Base-by-base conservation (phyloP, 371 early-diverging fungal genomes). In the Apophysomyces variabilis region DNA sequence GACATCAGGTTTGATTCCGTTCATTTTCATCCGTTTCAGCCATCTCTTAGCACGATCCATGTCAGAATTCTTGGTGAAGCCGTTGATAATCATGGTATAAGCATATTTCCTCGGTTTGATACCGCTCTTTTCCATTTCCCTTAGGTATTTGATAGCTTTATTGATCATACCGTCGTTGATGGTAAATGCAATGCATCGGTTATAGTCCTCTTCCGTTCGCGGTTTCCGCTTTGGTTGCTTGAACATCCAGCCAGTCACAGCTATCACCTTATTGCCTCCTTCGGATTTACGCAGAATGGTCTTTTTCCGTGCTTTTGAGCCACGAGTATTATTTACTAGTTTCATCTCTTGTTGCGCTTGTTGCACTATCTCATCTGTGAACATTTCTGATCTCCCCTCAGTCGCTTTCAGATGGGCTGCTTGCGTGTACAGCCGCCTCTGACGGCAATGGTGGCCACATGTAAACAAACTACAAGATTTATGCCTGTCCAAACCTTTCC, bases 41-140 rank as follows among this genome's bases (percentile, higher is more conserved):
- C 78, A 80, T 58, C 73, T 72, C 8, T 38, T 60, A 11, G 84
- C 81, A 13, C 71, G 64, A 0, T 44, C 38, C 78, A 80, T 79
- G 18, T 82, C 78, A 0, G 69, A 63, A 32, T 65, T 60, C 45
- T 70, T 73, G 57, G 70, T 59, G 54, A 47, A 78, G 7, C 66
- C 76, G 21, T 65, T 64, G 45, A 74, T 74, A 36, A 74, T 60
- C 54, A 68, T 65, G 44, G 70, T 68, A 61, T 70, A 74, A 5
- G 68, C 47, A 21, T 36, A 38, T 16, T 38, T 62, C 41, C 65
- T 65, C 5, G 68, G 66, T 16, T 47, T 44, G 7, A 50, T 32
- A 18, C 41, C 56, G 26, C 14, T 44, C 2, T 60, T 44, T 57
- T 67, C 68, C 74, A 70, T 67, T 35, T 61, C 64, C 16, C 75